A percentile compares a stretch with the other conserved stretches of the same genome.
Evolutionary conservation across 2,329 filamentous ascomycete species (phyloP).

Genomic region (Colletotrichum acutatum): DNA sequence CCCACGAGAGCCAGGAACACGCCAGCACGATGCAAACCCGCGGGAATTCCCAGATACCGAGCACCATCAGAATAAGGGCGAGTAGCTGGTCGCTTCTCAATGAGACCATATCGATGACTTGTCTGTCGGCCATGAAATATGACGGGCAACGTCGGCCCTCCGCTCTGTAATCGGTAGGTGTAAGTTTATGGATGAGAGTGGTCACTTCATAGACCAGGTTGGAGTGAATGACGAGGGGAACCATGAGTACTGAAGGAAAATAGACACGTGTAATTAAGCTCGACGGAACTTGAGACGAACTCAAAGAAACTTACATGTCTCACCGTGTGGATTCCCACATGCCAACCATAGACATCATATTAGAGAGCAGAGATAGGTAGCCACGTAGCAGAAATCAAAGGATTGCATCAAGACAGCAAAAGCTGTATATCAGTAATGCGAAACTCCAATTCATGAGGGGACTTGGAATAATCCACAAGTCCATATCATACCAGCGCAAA

Average conservation of each 20-base stretch:
- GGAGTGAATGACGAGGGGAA: no score
- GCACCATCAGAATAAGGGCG: background rate
- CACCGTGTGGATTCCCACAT: background rate
- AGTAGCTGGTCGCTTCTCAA: background rate
- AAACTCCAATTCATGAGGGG: conserved; percentile 12
- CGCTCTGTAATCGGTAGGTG: no score
- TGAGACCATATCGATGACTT: background rate
- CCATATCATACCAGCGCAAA: background rate
- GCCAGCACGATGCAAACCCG: conserved; percentile 8
- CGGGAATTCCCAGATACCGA: conserved; percentile 8
- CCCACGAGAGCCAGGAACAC: conserved; percentile 2
- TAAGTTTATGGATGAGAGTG: no score
- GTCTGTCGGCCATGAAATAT: background rate
- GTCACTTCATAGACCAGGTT: background rate
- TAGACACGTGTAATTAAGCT: background rate
- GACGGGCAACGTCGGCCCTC: no score
- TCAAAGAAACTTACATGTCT: conserved; percentile 1
- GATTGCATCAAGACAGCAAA: background rate
- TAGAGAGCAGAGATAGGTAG: no score
- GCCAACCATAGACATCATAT: background rate
- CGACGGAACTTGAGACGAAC: background rate
- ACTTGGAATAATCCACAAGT: background rate
- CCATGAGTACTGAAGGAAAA: no score
- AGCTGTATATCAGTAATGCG: background rate
- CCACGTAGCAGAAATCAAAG: background rate